Conservation (phyloP, 805 yeast genomes). For the Babjeviella inositovora region DNA sequence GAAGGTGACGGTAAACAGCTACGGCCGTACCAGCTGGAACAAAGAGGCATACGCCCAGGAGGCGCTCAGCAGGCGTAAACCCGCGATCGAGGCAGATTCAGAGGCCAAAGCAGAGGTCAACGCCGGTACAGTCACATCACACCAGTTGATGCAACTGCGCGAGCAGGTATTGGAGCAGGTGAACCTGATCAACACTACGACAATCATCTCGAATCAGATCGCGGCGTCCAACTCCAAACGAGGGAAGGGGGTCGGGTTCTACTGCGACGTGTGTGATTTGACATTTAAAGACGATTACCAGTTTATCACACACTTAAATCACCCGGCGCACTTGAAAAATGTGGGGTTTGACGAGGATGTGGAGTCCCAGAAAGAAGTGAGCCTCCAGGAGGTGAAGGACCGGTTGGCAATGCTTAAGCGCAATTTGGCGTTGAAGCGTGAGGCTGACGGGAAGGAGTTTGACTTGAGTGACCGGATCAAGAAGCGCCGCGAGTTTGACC, state of each 20-base stretch:
- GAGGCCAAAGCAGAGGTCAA: too few species aligned
- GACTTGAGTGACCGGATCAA: constrained; percentile 22
- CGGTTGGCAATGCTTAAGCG: constrained; percentile 17
- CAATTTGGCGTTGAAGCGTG: constrained; percentile 8
- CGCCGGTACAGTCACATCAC: too few species aligned
- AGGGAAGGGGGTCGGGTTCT: constrained; percentile 67
- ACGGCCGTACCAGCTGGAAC: too few species aligned
- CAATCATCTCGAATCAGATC: too few species aligned
- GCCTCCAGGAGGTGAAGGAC: constrained; percentile 28
- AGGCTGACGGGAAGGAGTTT: constrained; percentile 6
- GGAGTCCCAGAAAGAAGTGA: constrained; percentile 19
- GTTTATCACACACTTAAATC: constrained; percentile 70
- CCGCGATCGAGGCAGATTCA: too few species aligned
- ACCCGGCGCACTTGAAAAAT: constrained; percentile 43
- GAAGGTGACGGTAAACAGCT: too few species aligned
- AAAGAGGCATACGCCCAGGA: too few species aligned
- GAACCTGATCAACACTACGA: too few species aligned
- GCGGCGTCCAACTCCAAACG: constrained; percentile 11
- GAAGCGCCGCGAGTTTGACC: constrained; percentile 18
- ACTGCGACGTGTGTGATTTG: constrained; percentile 65
- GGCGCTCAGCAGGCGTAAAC: too few species aligned
- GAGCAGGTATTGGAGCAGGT: too few species aligned
- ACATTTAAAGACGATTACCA: constrained; percentile 75
- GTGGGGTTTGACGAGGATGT: constrained; percentile 11
- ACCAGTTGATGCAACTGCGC: too few species aligned